Percentiles rank a stretch among this genome's conserved stretches.
Conservation (phyloP, 2,329 filamentous ascomycete genomes). For the Epichloe bromicola region DNA sequence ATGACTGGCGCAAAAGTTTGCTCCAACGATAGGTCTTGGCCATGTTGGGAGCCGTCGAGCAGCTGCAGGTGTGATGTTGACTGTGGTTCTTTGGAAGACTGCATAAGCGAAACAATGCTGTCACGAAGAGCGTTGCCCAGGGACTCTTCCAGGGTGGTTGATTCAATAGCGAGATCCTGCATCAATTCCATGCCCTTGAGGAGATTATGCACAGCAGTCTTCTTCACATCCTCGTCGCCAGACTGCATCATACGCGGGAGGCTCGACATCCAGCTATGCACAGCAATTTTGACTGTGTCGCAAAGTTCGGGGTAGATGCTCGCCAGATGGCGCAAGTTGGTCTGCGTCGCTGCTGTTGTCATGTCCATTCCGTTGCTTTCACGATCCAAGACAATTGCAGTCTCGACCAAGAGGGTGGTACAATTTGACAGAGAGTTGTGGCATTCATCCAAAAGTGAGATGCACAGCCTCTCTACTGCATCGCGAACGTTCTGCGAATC, state of each 20-base stretch:
- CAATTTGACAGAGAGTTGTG: constrained; percentile 58
- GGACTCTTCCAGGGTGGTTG: constrained; percentile 52
- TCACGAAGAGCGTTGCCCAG: constrained; percentile 61
- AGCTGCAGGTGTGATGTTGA: constrained; percentile 15
- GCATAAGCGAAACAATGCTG: constrained; percentile 42
- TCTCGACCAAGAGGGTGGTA: constrained; percentile 63
- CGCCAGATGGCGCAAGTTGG: constrained; percentile 47
- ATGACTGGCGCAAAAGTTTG: constrained; percentile 46
- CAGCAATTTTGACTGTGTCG: constrained; percentile 52
- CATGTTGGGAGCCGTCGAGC: constrained; percentile 13
- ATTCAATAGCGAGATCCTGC: constrained; percentile 48
- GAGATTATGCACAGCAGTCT: constrained; percentile 61
- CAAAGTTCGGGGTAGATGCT: constrained; percentile 48
- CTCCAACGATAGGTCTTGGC: constrained; percentile 6
- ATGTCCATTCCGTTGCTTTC: constrained; percentile 26
- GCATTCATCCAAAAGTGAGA: constrained; percentile 67
- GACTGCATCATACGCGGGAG: constrained; percentile 74
- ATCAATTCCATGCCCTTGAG: constrained; percentile 58
- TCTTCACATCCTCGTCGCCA: constrained; percentile 67
- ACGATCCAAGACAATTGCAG: constrained; percentile 55
- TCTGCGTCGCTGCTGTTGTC: constrained; percentile 23
- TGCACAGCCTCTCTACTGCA: constrained; percentile 57
- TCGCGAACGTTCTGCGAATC: constrained; percentile 54
- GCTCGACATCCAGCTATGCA: constrained; percentile 71
- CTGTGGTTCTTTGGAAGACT: constrained; percentile 11